A percentile compares a stretch with the other conserved stretches of the same genome.
Evolutionary conservation across 176 grass and related monocot genomes (phyloP).

Genomic region (Cenchrus americanus): DNA sequence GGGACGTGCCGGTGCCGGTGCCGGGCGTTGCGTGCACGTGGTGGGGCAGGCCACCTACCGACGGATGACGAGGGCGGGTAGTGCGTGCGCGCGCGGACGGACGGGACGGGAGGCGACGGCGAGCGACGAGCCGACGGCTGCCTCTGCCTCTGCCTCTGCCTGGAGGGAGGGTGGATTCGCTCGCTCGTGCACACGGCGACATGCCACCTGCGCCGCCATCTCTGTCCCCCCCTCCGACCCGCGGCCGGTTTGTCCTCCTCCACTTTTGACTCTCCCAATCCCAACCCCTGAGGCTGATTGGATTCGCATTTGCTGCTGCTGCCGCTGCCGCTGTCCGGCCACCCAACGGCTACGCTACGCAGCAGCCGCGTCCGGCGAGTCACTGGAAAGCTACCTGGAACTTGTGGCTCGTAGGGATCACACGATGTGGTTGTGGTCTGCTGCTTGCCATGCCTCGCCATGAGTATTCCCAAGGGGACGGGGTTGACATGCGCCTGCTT

Average conservation of each 20-base stretch:
- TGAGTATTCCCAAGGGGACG: conserved; percentile 19
- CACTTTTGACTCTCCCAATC: neutral
- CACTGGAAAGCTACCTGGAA: neutral
- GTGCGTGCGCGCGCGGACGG: neutral
- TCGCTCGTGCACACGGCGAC: conserved; percentile 43
- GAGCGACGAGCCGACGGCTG: too few relatives aligned
- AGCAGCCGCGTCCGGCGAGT: neutral
- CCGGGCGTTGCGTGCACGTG: conserved; percentile 24
- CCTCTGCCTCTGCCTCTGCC: neutral
- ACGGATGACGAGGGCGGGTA: neutral
- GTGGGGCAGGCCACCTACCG: conserved; percentile 33
- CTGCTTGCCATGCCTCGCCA: neutral
- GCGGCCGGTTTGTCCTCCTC: neutral
- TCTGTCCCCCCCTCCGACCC: neutral
- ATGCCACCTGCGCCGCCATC: conserved; percentile 37
- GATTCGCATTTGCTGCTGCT: neutral
- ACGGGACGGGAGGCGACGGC: neutral
- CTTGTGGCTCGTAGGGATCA: conserved; percentile 16
- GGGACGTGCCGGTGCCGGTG: too few relatives aligned
- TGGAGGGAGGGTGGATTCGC: too few relatives aligned
- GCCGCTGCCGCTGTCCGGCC: neutral
- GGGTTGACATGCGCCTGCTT: conserved; percentile 20
- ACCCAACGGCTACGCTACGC: neutral
- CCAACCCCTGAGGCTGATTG: too few relatives aligned
- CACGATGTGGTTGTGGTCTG: neutral